Base-by-base conservation (phyloP, 257 asterid genomes). In the Salvia miltiorrhiza region DNA sequence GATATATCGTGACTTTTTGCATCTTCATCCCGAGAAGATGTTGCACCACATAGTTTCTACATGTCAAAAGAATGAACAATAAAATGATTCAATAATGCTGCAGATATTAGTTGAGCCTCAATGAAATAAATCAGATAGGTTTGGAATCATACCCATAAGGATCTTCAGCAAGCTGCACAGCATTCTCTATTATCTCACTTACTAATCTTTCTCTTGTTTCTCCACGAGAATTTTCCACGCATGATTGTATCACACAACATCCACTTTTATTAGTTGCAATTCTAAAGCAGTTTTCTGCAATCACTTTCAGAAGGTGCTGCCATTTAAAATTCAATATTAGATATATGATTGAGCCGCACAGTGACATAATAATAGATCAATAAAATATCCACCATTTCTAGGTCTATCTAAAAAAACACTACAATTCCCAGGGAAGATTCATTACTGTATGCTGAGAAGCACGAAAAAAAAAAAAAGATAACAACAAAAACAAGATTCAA, bases 41-140 rank as follows among this genome's bases (percentile, higher is more conserved):
- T 79, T 92, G 98, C 76, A 89, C 86, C 70, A 92, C 98, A 45
- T 89, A 92, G 82, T 92, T 92, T 43, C 98, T 92, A 50, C 1
- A 75, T 30, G 49, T 23, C 65, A 37, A 76, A 60, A 39, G 19
- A 4, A 61, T 23, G n/a, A 45, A 61, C 19, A 2, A 17, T 70
- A 30, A 73, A 40, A 65, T 21, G 63, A 48, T 23, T 9, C 52
- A 65, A n/a, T n/a, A n/a, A n/a, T n/a, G n/a, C n/a, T n/a, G n/a
- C n/a, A n/a, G n/a, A n/a, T 10, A 77, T 3, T 2, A 43, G 43
- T 35, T 30, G 41, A 66, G 37, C 65, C 50, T 33, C 37, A 3
- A 64, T 16, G 4, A 41, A 66, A 65, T 32, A 59, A 62, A 61
- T 11, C 6, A 47, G 26, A 70, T 16, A 40, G 14, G 53, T 69